phyloP scores from a whole-genome alignment of 176 grass and related monocot species.

The Luzula sylvatica region DNA sequence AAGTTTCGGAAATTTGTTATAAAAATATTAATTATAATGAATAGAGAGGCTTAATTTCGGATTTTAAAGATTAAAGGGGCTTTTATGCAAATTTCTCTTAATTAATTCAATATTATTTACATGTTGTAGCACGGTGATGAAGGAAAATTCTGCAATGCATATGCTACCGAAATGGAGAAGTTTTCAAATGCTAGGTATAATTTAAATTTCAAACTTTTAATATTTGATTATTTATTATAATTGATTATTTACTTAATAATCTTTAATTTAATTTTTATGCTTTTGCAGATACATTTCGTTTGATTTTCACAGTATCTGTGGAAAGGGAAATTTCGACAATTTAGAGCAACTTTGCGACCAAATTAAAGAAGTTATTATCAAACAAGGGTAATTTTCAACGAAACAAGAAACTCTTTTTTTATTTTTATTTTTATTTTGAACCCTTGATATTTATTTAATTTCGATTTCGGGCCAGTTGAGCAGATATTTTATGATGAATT shows the following conservation, averaged over 20 bases:
- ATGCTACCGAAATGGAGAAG: slow-evolving; percentile 72
- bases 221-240: slow-evolving; percentile 12
- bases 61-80: too few relatives aligned
- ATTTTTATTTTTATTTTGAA: slow-evolving; percentile 31
- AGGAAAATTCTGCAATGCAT: slow-evolving; percentile 66
- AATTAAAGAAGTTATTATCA: slow-evolving; percentile 59
- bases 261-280: slow-evolving; percentile 13
- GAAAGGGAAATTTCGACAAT: slow-evolving; percentile 83
- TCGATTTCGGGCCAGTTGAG: slow-evolving; percentile 75
- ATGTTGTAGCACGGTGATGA: slow-evolving; percentile 78
- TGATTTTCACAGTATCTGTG: slow-evolving; percentile 87
- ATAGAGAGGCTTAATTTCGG: too few relatives aligned
- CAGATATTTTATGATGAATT: slow-evolving; percentile 93
- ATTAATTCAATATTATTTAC: slow-evolving; percentile 7
- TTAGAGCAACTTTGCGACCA: slow-evolving; percentile 60
- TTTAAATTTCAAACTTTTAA: slow-evolving; percentile 21
- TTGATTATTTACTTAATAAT: slow-evolving; percentile 13
- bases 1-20: too few relatives aligned
- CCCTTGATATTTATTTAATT: slow-evolving; percentile 58
- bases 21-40: too few relatives aligned
- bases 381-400: slow-evolving; percentile 87
- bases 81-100: too few relatives aligned
- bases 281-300: slow-evolving; percentile 69
- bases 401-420: background rate
- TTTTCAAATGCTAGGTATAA: slow-evolving; percentile 56